Conservation (phyloP, 164 flowering plant genomes). For the Magnolia sinica region DNA sequence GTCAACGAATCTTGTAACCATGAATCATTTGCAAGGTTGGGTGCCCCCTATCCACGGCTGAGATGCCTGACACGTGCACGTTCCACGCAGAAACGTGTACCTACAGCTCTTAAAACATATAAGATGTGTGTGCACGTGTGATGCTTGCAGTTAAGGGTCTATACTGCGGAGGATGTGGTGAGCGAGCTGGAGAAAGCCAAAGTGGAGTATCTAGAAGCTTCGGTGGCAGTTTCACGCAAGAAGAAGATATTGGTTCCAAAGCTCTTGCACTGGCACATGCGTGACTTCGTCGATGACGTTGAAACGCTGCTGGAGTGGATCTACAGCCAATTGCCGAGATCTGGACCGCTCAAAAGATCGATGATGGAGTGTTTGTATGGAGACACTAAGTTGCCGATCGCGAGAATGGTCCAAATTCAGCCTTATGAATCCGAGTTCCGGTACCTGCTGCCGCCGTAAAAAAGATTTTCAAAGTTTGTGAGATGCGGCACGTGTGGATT, state of each 20-base stretch:
- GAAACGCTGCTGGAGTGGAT: slow-evolving; percentile 91
- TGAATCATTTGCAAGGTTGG: no score
- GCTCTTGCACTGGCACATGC: slow-evolving; percentile 87
- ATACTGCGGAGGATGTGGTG: slow-evolving; percentile 69
- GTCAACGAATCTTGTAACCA: no score
- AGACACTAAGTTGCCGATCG: slow-evolving; percentile 36
- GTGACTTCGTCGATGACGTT: slow-evolving; percentile 80
- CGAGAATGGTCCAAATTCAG: slow-evolving; percentile 60
- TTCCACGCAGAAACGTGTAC: no score
- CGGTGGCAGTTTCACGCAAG: slow-evolving; percentile 70
- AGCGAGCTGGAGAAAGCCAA: slow-evolving; percentile 75
- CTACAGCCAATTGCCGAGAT: slow-evolving; percentile 77
- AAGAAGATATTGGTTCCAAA: slow-evolving; percentile 79
- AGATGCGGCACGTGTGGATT: not conserved
- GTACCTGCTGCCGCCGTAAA: slow-evolving; percentile 48
- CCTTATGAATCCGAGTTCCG: slow-evolving; percentile 84
- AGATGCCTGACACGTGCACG: no score
- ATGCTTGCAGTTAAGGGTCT: slow-evolving; percentile 63
- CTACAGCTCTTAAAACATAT: no score
- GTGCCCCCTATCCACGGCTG: no score
- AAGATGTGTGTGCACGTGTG: no score
- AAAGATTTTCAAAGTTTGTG: not conserved
- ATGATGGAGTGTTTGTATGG: slow-evolving; percentile 70
- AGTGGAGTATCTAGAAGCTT: slow-evolving; percentile 81
- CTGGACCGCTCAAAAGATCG: slow-evolving; percentile 50